A percentile compares a stretch with the other conserved stretches of the same genome.
Evolutionary conservation across 257 asterid species (phyloP).

Genomic region (Ophiorrhiza pumila): DNA sequence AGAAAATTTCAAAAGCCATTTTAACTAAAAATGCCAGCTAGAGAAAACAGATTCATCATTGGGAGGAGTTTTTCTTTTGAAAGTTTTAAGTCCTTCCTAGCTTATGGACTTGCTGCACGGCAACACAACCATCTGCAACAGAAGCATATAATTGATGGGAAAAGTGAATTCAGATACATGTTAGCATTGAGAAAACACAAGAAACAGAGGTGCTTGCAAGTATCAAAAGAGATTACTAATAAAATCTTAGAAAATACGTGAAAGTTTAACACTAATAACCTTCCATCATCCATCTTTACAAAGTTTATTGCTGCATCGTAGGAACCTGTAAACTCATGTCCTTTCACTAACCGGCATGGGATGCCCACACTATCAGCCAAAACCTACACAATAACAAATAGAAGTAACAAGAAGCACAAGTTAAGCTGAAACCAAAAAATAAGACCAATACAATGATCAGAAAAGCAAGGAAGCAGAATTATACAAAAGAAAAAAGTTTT

Average conservation of each 20-base stretch:
- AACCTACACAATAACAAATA: slow-evolving; percentile 53
- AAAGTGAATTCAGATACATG: background rate
- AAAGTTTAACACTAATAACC: slow-evolving; percentile 38
- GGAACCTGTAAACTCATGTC: slow-evolving; percentile 83
- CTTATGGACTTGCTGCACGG: background rate
- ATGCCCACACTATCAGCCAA: slow-evolving; percentile 83
- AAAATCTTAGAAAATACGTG: slow-evolving; percentile 8
- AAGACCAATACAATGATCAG: background rate
- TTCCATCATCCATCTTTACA: slow-evolving; percentile 68
- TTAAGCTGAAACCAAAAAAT: background rate
- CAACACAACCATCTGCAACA: background rate
- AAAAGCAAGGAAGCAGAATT: background rate
- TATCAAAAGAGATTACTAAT: background rate
- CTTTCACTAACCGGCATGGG: slow-evolving; percentile 88
- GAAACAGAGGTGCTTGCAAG: slow-evolving; percentile 2
- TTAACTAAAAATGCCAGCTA: background rate
- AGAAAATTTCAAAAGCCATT: background rate
- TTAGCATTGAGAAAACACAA: slow-evolving; percentile 2
- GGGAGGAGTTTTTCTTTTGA: background rate
- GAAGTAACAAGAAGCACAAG: slow-evolving; percentile 17
- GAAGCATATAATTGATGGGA: background rate
- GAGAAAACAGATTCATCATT: slow-evolving; percentile 9
- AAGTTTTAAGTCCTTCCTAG: background rate
- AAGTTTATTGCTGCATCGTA: slow-evolving; percentile 89
- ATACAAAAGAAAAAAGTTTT: background rate